A percentile compares a stretch with the other conserved stretches of the same genome.
Evolutionary conservation across 495 filamentous ascomycete genomes (phyloP).

Genomic region (Lasiosphaeria miniovina): DNA sequence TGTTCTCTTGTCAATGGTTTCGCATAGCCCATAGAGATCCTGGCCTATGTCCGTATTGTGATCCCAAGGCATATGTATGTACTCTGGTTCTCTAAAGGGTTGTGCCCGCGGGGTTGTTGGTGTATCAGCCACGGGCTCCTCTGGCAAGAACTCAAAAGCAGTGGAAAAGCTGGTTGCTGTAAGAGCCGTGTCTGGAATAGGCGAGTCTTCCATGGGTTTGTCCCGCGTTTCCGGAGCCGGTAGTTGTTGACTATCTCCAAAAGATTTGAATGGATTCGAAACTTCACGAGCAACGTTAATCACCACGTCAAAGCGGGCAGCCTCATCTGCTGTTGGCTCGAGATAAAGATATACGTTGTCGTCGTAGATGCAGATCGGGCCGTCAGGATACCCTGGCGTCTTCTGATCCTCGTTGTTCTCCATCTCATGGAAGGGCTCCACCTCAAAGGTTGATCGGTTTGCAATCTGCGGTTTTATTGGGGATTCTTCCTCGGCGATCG

Average conservation of each 20-base stretch:
- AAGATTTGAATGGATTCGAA: slow-evolving; percentile 70
- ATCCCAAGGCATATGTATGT: slow-evolving; percentile 95
- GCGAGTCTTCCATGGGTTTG: slow-evolving; percentile 38
- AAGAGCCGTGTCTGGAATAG: slow-evolving; percentile 65
- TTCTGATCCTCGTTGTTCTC: slow-evolving; percentile 70
- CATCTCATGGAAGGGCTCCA: slow-evolving; percentile 49
- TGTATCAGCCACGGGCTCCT: slow-evolving; percentile 34
- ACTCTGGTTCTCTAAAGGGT: slow-evolving; percentile 68
- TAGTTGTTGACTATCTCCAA: slow-evolving; percentile 25
- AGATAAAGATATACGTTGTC: slow-evolving; percentile 90
- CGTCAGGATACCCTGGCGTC: slow-evolving; percentile 87
- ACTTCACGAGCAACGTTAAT: slow-evolving; percentile 97
- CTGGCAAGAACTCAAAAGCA: slow-evolving; percentile 59
- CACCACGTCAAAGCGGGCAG: slow-evolving; percentile 82
- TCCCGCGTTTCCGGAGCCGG: slow-evolving; percentile 11
- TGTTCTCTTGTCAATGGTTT: slow-evolving; percentile 77
- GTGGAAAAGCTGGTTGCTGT: slow-evolving; percentile 70
- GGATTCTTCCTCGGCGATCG: slow-evolving; percentile 74
- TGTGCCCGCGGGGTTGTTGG: slow-evolving; percentile 59
- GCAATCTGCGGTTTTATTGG: slow-evolving; percentile 62
- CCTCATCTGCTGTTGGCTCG: slow-evolving; percentile 84
- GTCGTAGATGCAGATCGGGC: slow-evolving; percentile 87
- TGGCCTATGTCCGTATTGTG: slow-evolving; percentile 94
- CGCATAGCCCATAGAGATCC: slow-evolving; percentile 80
- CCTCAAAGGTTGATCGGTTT: slow-evolving; percentile 49